phyloP scores from a whole-genome alignment of 2,329 filamentous ascomycete species.

The Cytospora mali region DNA sequence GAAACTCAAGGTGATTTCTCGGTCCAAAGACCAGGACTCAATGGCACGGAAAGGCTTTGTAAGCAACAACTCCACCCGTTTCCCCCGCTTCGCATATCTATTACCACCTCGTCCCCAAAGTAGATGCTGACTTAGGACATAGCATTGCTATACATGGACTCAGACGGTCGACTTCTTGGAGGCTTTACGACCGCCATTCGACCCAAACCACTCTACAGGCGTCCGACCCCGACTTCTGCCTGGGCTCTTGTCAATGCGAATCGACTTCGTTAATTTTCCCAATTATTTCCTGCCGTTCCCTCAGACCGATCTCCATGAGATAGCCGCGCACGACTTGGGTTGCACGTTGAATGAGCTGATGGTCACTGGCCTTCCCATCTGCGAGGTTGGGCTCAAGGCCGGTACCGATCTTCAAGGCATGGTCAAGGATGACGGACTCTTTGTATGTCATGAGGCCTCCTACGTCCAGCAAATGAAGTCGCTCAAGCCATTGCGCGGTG shows the following conservation, averaged over 20 bases:
- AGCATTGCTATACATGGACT: conserved; percentile 55
- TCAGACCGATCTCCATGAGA: conserved; percentile 52
- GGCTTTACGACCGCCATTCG: conserved; percentile 54
- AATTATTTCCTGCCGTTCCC: conserved; percentile 49
- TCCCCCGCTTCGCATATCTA: too few species aligned
- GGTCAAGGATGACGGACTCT: conserved; percentile 56
- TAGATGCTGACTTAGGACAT: neutral
- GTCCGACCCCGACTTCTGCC: conserved; percentile 49
- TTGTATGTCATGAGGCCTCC: conserved; percentile 48
- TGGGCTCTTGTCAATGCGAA: conserved; percentile 48
- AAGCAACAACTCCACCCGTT: neutral
- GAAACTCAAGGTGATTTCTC: conserved; percentile 45
- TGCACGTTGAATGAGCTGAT: conserved; percentile 56
- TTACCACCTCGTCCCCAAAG: neutral
- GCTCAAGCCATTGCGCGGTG: conserved; percentile 45
- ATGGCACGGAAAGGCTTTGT: conserved; percentile 53
- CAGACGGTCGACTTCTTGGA: conserved; percentile 56
- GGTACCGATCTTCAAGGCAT: conserved; percentile 51
- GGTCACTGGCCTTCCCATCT: conserved; percentile 54
- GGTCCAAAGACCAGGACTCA: conserved; percentile 46
- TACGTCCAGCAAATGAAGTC: conserved; percentile 46
- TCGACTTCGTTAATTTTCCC: conserved; percentile 59
- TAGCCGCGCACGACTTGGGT: conserved; percentile 57
- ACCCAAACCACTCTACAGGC: conserved; percentile 43
- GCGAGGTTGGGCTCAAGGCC: conserved; percentile 51